phyloP scores from a whole-genome alignment of 257 asterid species.

The Dorcoceras hygrometricum region DNA sequence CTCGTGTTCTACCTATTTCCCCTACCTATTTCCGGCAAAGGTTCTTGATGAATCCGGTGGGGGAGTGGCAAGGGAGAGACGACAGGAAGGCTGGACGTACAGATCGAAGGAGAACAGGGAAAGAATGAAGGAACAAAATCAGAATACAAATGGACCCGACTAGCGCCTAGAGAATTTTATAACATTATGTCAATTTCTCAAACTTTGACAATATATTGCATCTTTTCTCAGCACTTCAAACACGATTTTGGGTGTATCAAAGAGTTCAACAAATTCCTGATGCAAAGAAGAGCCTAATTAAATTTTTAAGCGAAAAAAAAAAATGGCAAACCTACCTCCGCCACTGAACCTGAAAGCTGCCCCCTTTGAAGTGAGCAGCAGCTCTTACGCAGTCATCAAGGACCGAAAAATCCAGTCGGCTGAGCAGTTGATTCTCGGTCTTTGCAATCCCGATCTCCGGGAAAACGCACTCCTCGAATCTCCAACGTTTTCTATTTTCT shows the following conservation, averaged over 20 bases:
- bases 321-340: constrained; percentile 35
- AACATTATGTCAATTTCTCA: not conserved
- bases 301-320: too few species aligned
- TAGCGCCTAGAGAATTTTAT: too few species aligned
- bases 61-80: too few species aligned
- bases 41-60: too few species aligned
- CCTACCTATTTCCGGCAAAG: too few species aligned
- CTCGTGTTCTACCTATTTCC: too few species aligned
- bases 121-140: too few species aligned
- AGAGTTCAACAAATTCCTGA: not conserved
- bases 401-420: constrained; percentile 75
- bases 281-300: too few species aligned
- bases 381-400: constrained; percentile 33
- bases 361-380: constrained; percentile 32
- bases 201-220: constrained; percentile 1
- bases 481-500: constrained; percentile 57
- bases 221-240: not conserved
- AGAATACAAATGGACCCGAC: too few species aligned
- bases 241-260: not conserved
- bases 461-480: constrained; percentile 85
- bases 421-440: constrained; percentile 85
- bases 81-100: too few species aligned
- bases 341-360: constrained; percentile 39
- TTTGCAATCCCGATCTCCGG: constrained; percentile 85
- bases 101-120: too few species aligned